Evolutionary conservation across 768 basidiomycete species (phyloP).

Genomic region (Postia placenta): DNA sequence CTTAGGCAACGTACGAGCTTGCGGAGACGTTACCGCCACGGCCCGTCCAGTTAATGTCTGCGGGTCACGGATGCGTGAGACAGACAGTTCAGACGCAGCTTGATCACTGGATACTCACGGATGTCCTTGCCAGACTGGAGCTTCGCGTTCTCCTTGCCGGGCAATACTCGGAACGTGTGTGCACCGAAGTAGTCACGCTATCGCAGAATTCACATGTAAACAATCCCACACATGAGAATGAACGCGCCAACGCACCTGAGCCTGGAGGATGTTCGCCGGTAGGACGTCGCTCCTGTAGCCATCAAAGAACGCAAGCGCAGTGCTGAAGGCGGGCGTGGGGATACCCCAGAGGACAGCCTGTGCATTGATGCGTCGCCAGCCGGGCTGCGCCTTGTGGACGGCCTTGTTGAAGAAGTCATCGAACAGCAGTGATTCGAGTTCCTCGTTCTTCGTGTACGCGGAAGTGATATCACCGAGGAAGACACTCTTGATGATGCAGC

Average conservation of each 20-base stretch:
- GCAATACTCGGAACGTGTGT: constrained; percentile 93
- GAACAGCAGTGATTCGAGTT: constrained; percentile 90
- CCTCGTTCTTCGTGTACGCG: constrained; percentile 79
- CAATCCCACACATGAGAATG: background rate
- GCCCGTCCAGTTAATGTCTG: constrained; percentile 98
- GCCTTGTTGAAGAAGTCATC: constrained; percentile 98
- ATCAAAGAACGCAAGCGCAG: constrained; percentile 97
- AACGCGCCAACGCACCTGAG: constrained; percentile 48
- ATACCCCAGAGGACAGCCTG: constrained; percentile 98
- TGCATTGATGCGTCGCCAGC: constrained; percentile 96
- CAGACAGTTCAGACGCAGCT: background rate
- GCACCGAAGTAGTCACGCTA: constrained; percentile 99
- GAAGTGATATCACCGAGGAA: constrained; percentile 91
- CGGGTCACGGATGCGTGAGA: background rate
- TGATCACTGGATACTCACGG: constrained; percentile 45
- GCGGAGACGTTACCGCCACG: constrained; percentile 94
- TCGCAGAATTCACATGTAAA: constrained; percentile 5
- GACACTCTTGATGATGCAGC: constrained; percentile 95
- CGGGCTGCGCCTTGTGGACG: constrained; percentile 90
- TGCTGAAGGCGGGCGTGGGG: constrained; percentile 96
- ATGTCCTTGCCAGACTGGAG: constrained; percentile 82
- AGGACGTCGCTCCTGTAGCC: constrained; percentile 95
- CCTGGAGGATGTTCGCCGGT: constrained; percentile 93
- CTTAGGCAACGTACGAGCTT: constrained; percentile 70
- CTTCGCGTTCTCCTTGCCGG: constrained; percentile 83